Evolutionary conservation across 139 green algal genomes (phyloP), one percentile per base, ranked within the genome.

Genomic region (Volvox africanus): DNA sequence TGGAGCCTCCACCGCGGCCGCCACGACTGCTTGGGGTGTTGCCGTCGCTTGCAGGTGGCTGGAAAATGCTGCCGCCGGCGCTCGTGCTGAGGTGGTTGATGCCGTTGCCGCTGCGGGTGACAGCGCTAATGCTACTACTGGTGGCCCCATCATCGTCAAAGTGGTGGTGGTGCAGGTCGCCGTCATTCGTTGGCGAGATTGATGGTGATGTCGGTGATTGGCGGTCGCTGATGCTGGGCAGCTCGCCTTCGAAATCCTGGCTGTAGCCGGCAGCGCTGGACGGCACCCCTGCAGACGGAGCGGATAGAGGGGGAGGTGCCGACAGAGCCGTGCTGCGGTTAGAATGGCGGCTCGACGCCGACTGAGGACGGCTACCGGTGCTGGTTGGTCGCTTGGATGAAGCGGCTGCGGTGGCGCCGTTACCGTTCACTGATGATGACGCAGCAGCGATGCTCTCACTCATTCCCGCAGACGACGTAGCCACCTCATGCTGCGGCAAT

Each of bases 41-140:
- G 37, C 78, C 35, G 37, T 68, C 78, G 37, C 78, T 71, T 14
- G 80, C 44, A n/a, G 26, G 50, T 30, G 26, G 1, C 50, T 86
- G 80, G 44, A 89, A 82, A 71, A 89, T 89, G 85, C 85, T 89
- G 67, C 85, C 85, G 65, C 35, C 37, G 67, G 11, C 67, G 36
- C 33, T 81, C 32, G 61, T 55, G 75, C 26, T 35, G 21, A 30
- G 65, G 65, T 73, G 65, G 65, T 79, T 18, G 55, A 11, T 21
- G 79, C 13, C 26, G 79, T 28, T 55, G 24, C 24, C 37, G 30
- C n/a, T 16, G 1, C 32, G 24, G 83, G 26, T 32, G 28, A 11
- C 62, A 6, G 65, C 32, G 68, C 37, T 20, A 50, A 21, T 73
- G 68, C 33, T 82, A 44, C 69, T n/a, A 44, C 69, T n/a, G 44